Evolutionary conservation across 2,329 filamentous ascomycete genomes (phyloP).

Genomic region (Elsinoe australis): DNA sequence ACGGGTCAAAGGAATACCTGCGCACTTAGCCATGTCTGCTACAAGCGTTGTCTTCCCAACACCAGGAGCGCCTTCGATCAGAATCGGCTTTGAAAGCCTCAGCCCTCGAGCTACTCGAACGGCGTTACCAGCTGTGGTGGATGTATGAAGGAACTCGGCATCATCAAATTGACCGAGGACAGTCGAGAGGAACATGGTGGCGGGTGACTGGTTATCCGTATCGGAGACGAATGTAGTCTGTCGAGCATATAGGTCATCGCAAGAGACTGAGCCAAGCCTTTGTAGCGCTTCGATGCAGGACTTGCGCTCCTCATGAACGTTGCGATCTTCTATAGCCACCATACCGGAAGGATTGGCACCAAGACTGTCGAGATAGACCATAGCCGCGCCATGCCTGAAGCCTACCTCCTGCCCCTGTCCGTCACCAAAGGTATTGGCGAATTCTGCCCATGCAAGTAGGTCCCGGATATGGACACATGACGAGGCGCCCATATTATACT

Average conservation of each 20-base stretch:
- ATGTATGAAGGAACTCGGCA: slow-evolving; percentile 69
- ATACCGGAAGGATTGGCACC: slow-evolving; percentile 91
- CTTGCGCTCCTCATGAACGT: slow-evolving; percentile 62
- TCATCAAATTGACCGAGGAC: slow-evolving; percentile 42
- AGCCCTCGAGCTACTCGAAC: slow-evolving; percentile 86
- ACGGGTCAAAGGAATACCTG: slow-evolving; percentile 74
- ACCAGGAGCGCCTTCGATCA: slow-evolving; percentile 94
- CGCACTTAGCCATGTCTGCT: slow-evolving; percentile 69
- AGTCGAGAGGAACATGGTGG: slow-evolving; percentile 31
- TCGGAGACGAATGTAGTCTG: slow-evolving; percentile 46
- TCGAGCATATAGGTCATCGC: slow-evolving; percentile 53
- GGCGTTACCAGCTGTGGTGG: slow-evolving; percentile 80
- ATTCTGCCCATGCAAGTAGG: slow-evolving; percentile 85
- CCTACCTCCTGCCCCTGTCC: slow-evolving; percentile 34
- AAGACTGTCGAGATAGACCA: slow-evolving; percentile 92
- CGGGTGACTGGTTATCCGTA: not conserved
- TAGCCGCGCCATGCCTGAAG: slow-evolving; percentile 68
- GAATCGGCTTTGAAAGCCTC: slow-evolving; percentile 80
- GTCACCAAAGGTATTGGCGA: slow-evolving; percentile 62
- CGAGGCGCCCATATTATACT: slow-evolving; percentile 65
- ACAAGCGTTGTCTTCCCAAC: slow-evolving; percentile 96
- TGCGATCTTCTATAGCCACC: slow-evolving; percentile 62
- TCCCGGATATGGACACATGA: slow-evolving; percentile 85
- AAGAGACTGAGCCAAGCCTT: slow-evolving; percentile 54
- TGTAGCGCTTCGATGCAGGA: slow-evolving; percentile 64